phyloP scores from a whole-genome alignment of 1,284 basidiomycete species.

The Moesziomyces antarcticus region DNA sequence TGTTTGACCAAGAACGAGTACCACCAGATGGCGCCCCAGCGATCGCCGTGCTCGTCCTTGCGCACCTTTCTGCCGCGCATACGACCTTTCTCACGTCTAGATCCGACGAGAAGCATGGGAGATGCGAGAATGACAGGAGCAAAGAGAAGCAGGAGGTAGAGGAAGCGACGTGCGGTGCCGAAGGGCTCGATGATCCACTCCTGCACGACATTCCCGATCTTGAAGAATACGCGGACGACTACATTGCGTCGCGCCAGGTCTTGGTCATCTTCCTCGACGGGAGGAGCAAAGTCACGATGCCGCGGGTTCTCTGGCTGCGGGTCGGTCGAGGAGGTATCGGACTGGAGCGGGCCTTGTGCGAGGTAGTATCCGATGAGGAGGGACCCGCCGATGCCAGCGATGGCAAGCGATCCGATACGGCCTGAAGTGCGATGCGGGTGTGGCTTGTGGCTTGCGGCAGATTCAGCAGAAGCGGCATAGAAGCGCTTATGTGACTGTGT shows the following conservation, averaged over 20 bases:
- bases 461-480: neutral
- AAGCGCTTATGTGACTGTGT: neutral
- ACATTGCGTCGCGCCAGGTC: slow-evolving; percentile 33
- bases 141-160: slow-evolving; percentile 85
- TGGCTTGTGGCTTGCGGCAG: neutral
- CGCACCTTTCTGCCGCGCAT: slow-evolving; percentile 40
- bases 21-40: slow-evolving; percentile 78
- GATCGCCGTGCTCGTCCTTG: slow-evolving; percentile 51
- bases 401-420: slow-evolving; percentile 28
- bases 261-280: slow-evolving; percentile 39
- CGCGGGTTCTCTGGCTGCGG: slow-evolving; percentile 1
- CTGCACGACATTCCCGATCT: slow-evolving; percentile 40
- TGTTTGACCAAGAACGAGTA: slow-evolving; percentile 85
- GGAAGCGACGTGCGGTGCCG: slow-evolving; percentile 83
- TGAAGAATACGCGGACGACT: slow-evolving; percentile 27
- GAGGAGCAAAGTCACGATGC: slow-evolving; percentile 37
- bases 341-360: slow-evolving; percentile 19
- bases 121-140: slow-evolving; percentile 84
- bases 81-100: slow-evolving; percentile 49
- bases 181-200: slow-evolving; percentile 83
- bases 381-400: slow-evolving; percentile 26
- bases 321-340: slow-evolving; percentile 3
- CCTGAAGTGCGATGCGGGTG: neutral
- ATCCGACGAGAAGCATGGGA: slow-evolving; percentile 84
- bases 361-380: slow-evolving; percentile 15